phyloP scores from a whole-genome alignment of 495 filamentous ascomycete species.

The Aspergillus conjunctus region DNA sequence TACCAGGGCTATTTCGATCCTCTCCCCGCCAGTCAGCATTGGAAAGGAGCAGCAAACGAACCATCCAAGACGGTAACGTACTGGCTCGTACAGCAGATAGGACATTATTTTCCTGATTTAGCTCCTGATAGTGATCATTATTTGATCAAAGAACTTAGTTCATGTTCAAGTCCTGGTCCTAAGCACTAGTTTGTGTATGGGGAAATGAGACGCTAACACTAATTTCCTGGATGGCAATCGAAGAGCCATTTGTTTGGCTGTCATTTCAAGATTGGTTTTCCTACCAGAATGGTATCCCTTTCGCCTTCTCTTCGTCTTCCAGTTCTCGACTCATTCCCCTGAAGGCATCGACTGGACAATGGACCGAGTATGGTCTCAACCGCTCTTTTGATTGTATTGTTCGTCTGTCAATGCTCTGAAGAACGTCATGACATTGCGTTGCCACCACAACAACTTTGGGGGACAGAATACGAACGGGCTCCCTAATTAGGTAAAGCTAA shows the following conservation, averaged over 20 bases:
- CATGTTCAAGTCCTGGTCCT: slow-evolving; percentile 1
- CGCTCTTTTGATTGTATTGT: background rate
- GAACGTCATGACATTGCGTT: slow-evolving; percentile 5
- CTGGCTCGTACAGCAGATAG: slow-evolving; percentile 10
- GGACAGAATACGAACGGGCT: background rate
- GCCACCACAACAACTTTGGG: background rate
- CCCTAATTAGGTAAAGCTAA: background rate
- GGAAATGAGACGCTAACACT: slow-evolving; percentile 2
- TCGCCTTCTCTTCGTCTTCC: background rate
- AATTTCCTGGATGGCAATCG: background rate
- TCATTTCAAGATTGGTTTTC: background rate
- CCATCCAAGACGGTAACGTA: slow-evolving; percentile 18
- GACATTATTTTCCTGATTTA: background rate
- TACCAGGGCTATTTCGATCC: slow-evolving; percentile 23
- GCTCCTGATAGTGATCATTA: background rate
- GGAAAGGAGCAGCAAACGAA: slow-evolving; percentile 16
- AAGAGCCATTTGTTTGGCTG: background rate
- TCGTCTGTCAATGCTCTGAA: background rate
- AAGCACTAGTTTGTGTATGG: slow-evolving; percentile 17
- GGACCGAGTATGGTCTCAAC: background rate
- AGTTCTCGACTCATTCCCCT: background rate
- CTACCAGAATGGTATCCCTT: background rate
- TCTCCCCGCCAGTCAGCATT: slow-evolving; percentile 20
- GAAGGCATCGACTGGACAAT: background rate
- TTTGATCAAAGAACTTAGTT: slow-evolving; percentile 4